These are phyloP conservation scores for Taphrina deformans DNA, from an alignment of 1,139 yeast species.

Conservation along the genomic window DNA sequence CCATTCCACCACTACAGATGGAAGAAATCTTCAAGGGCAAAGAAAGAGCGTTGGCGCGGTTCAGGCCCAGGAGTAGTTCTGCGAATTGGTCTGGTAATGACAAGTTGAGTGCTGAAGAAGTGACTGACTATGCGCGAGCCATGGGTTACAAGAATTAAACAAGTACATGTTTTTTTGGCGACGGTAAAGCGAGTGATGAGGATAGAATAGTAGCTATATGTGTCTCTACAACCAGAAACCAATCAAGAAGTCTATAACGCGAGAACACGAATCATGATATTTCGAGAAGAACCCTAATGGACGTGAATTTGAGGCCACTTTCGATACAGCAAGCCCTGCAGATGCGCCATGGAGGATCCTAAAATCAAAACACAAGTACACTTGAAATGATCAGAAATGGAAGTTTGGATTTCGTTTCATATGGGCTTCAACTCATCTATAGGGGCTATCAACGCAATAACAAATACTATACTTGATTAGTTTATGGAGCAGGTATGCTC, in stretches of 20 bases:
- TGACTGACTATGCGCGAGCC: slow-evolving; percentile 54
- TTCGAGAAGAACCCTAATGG: no score
- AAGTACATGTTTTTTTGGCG: background rate
- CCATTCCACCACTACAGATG: slow-evolving; percentile 65
- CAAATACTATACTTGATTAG: background rate
- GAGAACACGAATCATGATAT: no score
- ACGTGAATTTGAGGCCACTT: no score
- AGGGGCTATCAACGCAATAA: background rate
- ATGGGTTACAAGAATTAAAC: slow-evolving; percentile 52
- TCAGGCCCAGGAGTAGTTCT: slow-evolving; percentile 62
- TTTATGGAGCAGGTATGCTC: background rate
- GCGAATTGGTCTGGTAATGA: slow-evolving; percentile 56
- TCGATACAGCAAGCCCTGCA: no score
- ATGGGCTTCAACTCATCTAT: background rate
- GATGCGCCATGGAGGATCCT: no score
- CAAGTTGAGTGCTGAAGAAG: slow-evolving; percentile 51
- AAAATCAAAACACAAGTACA: no score
- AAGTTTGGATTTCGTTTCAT: background rate
- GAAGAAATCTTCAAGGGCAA: slow-evolving; percentile 62
- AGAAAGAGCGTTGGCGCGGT: slow-evolving; percentile 47
- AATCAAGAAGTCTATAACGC: no score
- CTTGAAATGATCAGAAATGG: background rate
- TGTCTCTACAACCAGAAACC: no score
- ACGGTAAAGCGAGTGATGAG: background rate
- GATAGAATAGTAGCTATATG: no score